Conservation (phyloP, 768 basidiomycete genomes). For the Pleurotus salmoneostramineus region DNA sequence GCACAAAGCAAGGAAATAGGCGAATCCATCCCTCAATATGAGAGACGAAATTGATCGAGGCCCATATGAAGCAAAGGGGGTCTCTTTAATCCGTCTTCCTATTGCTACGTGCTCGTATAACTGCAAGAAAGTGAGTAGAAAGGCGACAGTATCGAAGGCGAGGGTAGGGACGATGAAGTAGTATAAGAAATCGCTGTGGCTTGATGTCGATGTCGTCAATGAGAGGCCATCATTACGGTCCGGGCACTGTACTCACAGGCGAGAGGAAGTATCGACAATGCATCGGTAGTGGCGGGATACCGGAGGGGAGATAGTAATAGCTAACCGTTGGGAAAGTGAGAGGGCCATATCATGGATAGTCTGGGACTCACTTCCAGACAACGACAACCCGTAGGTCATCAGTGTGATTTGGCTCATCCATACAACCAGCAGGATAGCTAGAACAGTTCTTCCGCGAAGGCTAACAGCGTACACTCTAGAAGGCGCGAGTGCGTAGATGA, state of each 20-base stretch:
- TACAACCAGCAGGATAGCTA: not conserved
- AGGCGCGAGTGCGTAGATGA: not conserved
- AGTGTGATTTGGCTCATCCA: not conserved
- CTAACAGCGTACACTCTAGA: not conserved
- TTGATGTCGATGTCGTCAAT: not conserved
- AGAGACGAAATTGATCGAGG: not conserved
- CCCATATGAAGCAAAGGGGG: too few relatives aligned
- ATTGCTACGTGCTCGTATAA: not conserved
- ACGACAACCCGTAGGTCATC: not conserved
- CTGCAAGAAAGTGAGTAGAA: not conserved
- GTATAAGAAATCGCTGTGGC: not conserved
- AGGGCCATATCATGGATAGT: not conserved
- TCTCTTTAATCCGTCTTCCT: not conserved
- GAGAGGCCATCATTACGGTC: not conserved
- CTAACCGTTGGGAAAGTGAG: not conserved
- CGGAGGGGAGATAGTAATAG: not conserved
- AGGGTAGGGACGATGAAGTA: not conserved
- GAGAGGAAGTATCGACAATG: not conserved
- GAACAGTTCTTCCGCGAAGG: not conserved
- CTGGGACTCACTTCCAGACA: not conserved
- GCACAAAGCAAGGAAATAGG: constrained; percentile 1
- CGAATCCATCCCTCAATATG: not conserved
- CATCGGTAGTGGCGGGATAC: not conserved
- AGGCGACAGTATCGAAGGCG: not conserved
- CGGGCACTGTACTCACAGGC: not conserved